These are phyloP conservation scores for Blastomyces parvus DNA, from an alignment of 2,329 filamentous ascomycete genomes.

Conservation along the genomic window DNA sequence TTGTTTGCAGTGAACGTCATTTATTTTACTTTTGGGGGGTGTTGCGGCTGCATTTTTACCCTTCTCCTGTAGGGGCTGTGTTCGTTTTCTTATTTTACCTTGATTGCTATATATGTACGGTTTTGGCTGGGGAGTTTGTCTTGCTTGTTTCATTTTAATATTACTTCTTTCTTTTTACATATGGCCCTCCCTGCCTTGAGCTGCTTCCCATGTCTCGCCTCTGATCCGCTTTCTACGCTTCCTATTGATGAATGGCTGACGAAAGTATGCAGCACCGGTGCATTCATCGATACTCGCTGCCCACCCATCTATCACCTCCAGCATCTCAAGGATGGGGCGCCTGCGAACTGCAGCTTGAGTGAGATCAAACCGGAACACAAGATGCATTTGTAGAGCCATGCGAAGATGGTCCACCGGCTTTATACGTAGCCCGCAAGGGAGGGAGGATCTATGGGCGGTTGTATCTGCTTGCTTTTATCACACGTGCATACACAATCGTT, in stretches of 20 bases:
- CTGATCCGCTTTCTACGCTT: too few species aligned
- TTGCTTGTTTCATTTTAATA: too few species aligned
- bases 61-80: not conserved
- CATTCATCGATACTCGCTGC: constrained; percentile 4
- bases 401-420: not conserved
- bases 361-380: constrained; percentile 8
- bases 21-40: not conserved
- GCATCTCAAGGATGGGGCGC: constrained; percentile 3
- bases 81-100: not conserved
- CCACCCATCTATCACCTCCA: not conserved
- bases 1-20: constrained; percentile 44
- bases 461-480: too few species aligned
- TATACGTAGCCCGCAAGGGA: not conserved
- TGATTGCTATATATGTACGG: not conserved
- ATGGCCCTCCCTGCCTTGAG: too few species aligned
- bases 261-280: not conserved
- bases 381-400: constrained; percentile 5
- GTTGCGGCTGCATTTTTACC: not conserved
- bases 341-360: not conserved
- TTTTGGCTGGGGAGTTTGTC: not conserved
- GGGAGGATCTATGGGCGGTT: too few species aligned
- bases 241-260: too few species aligned
- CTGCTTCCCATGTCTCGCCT: too few species aligned
- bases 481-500: too few species aligned
- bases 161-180: too few species aligned